Evolutionary conservation across 805 yeast species (phyloP).

Genomic region (Teunomyces funiuensis): DNA sequence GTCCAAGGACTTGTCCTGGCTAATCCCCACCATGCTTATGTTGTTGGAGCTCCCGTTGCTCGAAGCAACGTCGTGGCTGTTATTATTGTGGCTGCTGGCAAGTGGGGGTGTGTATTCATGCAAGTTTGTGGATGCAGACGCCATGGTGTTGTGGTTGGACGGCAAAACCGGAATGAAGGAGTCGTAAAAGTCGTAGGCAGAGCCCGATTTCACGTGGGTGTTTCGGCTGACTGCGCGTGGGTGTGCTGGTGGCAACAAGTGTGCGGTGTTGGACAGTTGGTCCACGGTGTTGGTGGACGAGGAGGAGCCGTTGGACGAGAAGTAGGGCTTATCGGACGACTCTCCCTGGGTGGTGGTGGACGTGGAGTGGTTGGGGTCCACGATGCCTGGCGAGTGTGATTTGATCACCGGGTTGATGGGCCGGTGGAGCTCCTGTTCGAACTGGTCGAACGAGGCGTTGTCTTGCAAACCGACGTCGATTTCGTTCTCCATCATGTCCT

Average conservation of each 20-base stretch:
- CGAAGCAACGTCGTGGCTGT: slow-evolving; percentile 5
- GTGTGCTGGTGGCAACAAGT: slow-evolving; percentile 3
- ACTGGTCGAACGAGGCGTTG: slow-evolving; percentile 34
- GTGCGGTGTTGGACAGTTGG: not conserved
- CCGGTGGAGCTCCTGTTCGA: slow-evolving; percentile 37
- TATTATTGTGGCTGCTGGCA: too few species aligned
- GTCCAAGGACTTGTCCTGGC: slow-evolving; percentile 24
- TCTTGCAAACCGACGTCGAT: slow-evolving; percentile 39
- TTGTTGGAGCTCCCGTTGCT: slow-evolving; percentile 7
- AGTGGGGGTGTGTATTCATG: slow-evolving; percentile 6
- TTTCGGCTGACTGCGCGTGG: slow-evolving; percentile 3
- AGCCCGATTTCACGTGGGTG: slow-evolving; percentile 17
- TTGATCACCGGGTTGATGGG: not conserved
- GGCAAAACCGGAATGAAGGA: slow-evolving; percentile 41
- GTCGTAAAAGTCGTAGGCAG: slow-evolving; percentile 44
- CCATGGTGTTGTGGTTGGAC: not conserved
- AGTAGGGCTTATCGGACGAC: slow-evolving; percentile 10
- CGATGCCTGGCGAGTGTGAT: not conserved
- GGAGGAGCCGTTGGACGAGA: slow-evolving; percentile 8
- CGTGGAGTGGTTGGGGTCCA: slow-evolving; percentile 13
- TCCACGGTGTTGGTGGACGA: slow-evolving; percentile 10
- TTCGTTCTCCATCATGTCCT: slow-evolving; percentile 28
- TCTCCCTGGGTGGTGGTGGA: slow-evolving; percentile 7
- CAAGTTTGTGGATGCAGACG: slow-evolving; percentile 3
- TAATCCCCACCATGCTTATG: not conserved